Conservation (phyloP, 2,329 filamentous ascomycete species). For the Fragosphaeria purpurea region DNA sequence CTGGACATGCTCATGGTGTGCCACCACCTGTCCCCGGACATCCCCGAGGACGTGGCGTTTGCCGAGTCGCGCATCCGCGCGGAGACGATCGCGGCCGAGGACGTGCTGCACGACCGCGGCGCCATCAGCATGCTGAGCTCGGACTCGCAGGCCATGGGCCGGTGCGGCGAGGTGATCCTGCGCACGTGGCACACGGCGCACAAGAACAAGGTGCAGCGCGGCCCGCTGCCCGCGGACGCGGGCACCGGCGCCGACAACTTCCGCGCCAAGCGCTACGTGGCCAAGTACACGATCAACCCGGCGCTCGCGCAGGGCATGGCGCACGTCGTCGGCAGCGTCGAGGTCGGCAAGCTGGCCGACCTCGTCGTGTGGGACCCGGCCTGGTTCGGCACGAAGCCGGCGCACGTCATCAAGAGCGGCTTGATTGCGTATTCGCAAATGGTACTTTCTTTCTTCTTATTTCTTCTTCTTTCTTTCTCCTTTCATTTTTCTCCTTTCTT, state of each 20-base stretch:
- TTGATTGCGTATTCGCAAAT: conserved; percentile 77
- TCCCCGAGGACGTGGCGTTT: conserved; percentile 91
- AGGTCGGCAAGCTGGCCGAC: conserved; percentile 84
- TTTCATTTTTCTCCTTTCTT: neutral
- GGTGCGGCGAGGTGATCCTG: conserved; percentile 85
- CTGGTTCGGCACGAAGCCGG: conserved; percentile 81
- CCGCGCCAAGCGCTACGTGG: conserved; percentile 82
- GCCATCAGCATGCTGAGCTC: conserved; percentile 97
- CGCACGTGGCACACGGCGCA: conserved; percentile 96
- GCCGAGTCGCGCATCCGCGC: conserved; percentile 89
- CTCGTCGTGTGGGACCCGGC: conserved; percentile 77
- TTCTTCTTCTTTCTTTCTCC: conserved; percentile 8
- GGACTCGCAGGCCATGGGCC: conserved; percentile 93
- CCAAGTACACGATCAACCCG: conserved; percentile 94
- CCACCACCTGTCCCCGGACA: conserved; percentile 85
- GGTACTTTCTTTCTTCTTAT: conserved; percentile 34
- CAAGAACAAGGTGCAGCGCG: conserved; percentile 88
- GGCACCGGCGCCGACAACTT: conserved; percentile 79
- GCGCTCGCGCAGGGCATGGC: conserved; percentile 83
- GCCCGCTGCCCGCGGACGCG: conserved; percentile 60
- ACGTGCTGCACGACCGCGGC: conserved; percentile 87
- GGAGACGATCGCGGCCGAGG: conserved; percentile 93
- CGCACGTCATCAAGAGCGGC: conserved; percentile 73
- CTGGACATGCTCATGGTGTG: conserved; percentile 98
- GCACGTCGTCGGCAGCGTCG: conserved; percentile 76